These are phyloP conservation scores for Primulina huaijiensis DNA, from an alignment of 257 asterid species.

Conservation along the genomic window DNA sequence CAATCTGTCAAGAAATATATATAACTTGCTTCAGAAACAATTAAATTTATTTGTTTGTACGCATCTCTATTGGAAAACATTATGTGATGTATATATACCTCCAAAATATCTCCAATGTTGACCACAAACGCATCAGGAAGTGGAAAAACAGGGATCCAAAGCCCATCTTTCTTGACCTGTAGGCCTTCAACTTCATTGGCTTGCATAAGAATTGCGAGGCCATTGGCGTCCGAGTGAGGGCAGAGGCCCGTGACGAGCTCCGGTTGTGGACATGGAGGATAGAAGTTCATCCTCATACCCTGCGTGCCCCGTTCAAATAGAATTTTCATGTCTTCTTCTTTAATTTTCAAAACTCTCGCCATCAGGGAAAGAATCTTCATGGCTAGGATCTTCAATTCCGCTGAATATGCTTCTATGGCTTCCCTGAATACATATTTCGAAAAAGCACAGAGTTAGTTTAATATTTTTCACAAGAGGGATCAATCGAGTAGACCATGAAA, in stretches of 20 bases:
- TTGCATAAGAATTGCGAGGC: slow-evolving; percentile 25
- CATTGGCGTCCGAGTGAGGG: slow-evolving; percentile 27
- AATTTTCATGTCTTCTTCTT: slow-evolving; percentile 23
- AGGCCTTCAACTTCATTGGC: slow-evolving; percentile 28
- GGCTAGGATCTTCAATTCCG: slow-evolving; percentile 28
- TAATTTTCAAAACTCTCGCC: slow-evolving; percentile 26
- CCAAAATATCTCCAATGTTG: slow-evolving; percentile 29
- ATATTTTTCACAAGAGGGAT: neutral
- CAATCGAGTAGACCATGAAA: too few species aligned
- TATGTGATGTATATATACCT: slow-evolving; percentile 16
- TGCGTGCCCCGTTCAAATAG: slow-evolving; percentile 26
- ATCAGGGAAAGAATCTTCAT: slow-evolving; percentile 18
- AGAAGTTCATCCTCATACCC: slow-evolving; percentile 30
- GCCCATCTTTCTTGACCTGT: slow-evolving; percentile 27
- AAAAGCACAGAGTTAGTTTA: too few species aligned
- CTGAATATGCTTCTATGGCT: slow-evolving; percentile 28
- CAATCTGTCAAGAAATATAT: slow-evolving; percentile 15
- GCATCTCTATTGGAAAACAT: too few species aligned
- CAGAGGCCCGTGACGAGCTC: slow-evolving; percentile 25
- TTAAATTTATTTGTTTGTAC: too few species aligned
- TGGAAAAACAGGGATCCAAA: slow-evolving; percentile 26
- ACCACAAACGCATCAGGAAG: slow-evolving; percentile 28
- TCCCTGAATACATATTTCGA: slow-evolving; percentile 21
- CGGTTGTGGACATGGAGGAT: slow-evolving; percentile 33
- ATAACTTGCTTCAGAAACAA: neutral